Evolutionary conservation across 306 rosid genomes (phyloP), one percentile per base, ranked within the genome.

Genomic region (Cicer bijugum): DNA sequence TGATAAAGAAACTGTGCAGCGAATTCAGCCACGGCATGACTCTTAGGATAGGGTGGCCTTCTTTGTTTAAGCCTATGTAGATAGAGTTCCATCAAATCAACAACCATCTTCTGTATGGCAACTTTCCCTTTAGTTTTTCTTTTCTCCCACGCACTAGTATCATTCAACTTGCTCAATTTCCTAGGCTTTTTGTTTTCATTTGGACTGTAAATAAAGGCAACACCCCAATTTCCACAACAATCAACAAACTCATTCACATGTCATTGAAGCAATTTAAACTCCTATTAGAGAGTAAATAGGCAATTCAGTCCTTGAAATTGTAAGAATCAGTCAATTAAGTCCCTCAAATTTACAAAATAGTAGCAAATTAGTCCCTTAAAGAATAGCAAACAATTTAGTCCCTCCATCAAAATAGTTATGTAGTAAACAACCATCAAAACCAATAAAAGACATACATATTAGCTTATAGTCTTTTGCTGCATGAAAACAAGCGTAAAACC

Each of bases 41-140:
- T 76, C 59, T 62, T 69, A 6, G 91, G 91, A 84, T 91, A 89
- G 6, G 96, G 90, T 15, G 88, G 88, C 72, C 98, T 86, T 83
- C 78, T 88, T 86, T 91, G 98, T 82, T 88, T 91, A 72, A 94
- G 87, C 83, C 98, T 86, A 61, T 89, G 97, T 4, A 94, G 78
- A 83, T 94, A 94, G 65, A 94, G 83, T 77, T 91, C 98, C 98
- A 94, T 89, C 91, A 94, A 85, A 74, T 89, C 97, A 78, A 94
- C 97, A 75, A 94, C 96, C 98, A 94, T 94, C 80, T 91, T 91
- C 88, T 94, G 98, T 79, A 91, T 89, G 3, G 97, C 97, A 33
- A 94, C 86, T 85, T 88, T 94, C 73, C 98, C 97, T 73, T 91
- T 91, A 53, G 67, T 82, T 86, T 87, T 94, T 76, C 92, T 82